These are phyloP conservation scores for Geotrichum reessii DNA, from an alignment of 1,139 yeast species.

Conservation along the genomic window DNA sequence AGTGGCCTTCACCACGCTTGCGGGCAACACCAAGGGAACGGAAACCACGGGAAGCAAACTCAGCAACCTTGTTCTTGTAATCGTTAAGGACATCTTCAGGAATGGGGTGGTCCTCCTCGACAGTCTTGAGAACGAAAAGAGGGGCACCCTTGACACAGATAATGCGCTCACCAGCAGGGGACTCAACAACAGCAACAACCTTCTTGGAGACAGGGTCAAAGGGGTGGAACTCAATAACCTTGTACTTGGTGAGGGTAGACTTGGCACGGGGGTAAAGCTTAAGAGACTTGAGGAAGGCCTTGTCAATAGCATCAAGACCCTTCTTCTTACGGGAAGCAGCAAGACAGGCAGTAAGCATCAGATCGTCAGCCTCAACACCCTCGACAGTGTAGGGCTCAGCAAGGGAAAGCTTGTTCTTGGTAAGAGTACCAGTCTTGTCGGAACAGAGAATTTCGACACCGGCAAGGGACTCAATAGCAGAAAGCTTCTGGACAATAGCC, in stretches of 20 bases:
- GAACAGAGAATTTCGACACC: constrained; percentile 99
- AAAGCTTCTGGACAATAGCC: constrained; percentile 96
- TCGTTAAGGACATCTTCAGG: constrained; percentile 59
- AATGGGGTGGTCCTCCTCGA: constrained; percentile 63
- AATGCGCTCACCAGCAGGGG: constrained; percentile 62
- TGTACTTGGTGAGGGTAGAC: constrained; percentile 58
- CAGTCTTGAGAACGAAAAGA: constrained; percentile 62
- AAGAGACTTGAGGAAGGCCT: constrained; percentile 75
- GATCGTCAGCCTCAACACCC: constrained; percentile 96
- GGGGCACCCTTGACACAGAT: constrained; percentile 71
- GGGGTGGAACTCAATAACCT: constrained; percentile 63
- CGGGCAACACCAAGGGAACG: constrained; percentile 71
- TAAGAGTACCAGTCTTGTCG: constrained; percentile 97
- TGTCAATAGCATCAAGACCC: constrained; percentile 97
- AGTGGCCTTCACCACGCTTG: constrained; percentile 64
- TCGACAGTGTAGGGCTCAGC: constrained; percentile 99
- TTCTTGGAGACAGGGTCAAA: constrained; percentile 69
- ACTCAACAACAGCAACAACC: constrained; percentile 63
- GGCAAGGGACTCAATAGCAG: constrained; percentile 97
- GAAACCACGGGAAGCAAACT: constrained; percentile 68
- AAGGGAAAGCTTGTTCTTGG: constrained; percentile 92
- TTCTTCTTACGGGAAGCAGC: constrained; percentile 98
- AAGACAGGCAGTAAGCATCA: constrained; percentile 96
- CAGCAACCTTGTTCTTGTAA: constrained; percentile 66
- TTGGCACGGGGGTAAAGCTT: constrained; percentile 50